Base-by-base conservation (phyloP, 139 green algal genomes). In the Edaphochlamys debaryana region DNA sequence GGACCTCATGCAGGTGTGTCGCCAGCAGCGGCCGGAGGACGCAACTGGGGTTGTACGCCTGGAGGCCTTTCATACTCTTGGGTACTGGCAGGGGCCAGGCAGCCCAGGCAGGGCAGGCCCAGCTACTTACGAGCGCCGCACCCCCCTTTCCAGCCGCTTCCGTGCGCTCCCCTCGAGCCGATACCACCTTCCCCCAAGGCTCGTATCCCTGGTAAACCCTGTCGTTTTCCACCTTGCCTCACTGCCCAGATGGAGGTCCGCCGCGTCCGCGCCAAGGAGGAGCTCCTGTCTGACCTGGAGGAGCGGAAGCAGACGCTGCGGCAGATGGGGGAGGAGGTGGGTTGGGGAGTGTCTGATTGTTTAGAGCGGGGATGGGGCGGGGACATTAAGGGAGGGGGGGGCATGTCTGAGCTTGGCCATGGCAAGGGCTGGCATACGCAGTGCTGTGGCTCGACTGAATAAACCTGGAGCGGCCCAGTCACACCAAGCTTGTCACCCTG, bases 241-340 rank as follows among this genome's bases (percentile, higher is more conserved):
- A 15, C 4, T 11, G 3, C 45, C 25, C 75, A 81, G 75, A 81
- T 81, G 75, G 75, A 81, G 62, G 60, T 81, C 29, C 75, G 75
- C 37, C 75, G 75, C 9, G 75, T 81, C 1, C 75, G 75, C 17
- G 75, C n/a, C 30, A 71, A 62, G 60, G 75, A 71, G 62, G 75
- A 81, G 75, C 75, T 81, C 8, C 3, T 27, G 60, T 32, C 60
- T 0, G 75, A 81, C 40, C 25, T 81, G 41, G 75, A 81, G 75
- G 60, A 72, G 32, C 60, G 60, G 4, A 81, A 81, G 60, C 32
- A 42, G 19, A 30, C 62, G 42, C 68, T 81, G 75, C 20, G 75
- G 41, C 60, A 40, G 1, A 81, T 81, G 22, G 75, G 75, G 17
- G 75, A 81, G 60, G 75, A 81, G 75, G 75, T 80, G 58, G 19